Conservation (phyloP, 805 yeast genomes). For the Teunomyces panamensis region DNA sequence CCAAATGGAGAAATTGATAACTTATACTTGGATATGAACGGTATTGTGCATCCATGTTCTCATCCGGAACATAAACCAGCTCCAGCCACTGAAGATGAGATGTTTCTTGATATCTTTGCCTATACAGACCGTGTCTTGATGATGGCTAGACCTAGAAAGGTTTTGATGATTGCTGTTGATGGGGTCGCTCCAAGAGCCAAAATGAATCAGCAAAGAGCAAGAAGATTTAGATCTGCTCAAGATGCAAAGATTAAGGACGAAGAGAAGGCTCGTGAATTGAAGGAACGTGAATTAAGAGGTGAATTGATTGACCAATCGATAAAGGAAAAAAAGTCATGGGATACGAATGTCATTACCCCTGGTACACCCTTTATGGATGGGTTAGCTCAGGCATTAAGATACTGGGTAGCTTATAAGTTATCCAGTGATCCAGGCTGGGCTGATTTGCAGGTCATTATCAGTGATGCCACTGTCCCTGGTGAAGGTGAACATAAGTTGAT, state of each 20-base stretch:
- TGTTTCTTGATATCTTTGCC: constrained; percentile 89
- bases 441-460: constrained; percentile 79
- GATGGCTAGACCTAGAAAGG: constrained; percentile 94
- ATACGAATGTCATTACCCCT: constrained; percentile 94
- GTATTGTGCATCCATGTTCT: constrained; percentile 98
- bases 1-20: constrained; percentile 97
- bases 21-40: constrained; percentile 94
- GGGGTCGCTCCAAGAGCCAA: constrained; percentile 99
- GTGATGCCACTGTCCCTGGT: constrained; percentile 97
- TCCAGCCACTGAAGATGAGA: constrained; percentile 94
- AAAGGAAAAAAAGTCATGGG: constrained; percentile 80
- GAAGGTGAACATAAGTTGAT: constrained; percentile 99
- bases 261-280: constrained; percentile 60
- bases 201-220: constrained; percentile 94
- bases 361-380: constrained; percentile 98
- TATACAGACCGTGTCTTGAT: constrained; percentile 88
- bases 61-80: constrained; percentile 97
- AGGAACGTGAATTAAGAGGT: constrained; percentile 61
- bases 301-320: constrained; percentile 74
- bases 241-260: constrained; percentile 82
- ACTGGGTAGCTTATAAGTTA: constrained; percentile 90
- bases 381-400: constrained; percentile 75
- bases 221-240: constrained; percentile 88
- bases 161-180: constrained; percentile 93
- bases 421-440: constrained; percentile 93